phyloP scores from a whole-genome alignment of 1,284 basidiomycete genomes.

The Mycosarcoma maydis region DNA sequence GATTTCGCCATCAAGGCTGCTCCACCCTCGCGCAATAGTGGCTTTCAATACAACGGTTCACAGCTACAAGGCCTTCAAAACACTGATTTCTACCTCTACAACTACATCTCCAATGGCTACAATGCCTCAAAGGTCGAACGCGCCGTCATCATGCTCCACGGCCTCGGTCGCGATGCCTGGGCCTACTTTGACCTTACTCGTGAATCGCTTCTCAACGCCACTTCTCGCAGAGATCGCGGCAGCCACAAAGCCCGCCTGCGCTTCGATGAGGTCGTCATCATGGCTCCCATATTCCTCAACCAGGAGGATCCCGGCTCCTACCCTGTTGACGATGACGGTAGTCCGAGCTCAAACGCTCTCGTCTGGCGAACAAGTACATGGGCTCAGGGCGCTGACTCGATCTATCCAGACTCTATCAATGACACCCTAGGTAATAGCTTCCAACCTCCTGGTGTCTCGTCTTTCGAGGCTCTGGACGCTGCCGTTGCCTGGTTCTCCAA shows the following conservation, averaged over 20 bases:
- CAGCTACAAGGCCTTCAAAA: slow-evolving; percentile 18
- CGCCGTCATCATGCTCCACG: slow-evolving; percentile 50
- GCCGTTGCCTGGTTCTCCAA: slow-evolving; percentile 39
- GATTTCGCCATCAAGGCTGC: slow-evolving; percentile 30
- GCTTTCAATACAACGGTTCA: slow-evolving; percentile 1
- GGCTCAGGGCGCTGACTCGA: slow-evolving; percentile 47
- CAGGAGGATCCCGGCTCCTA: slow-evolving; percentile 38
- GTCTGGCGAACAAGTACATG: slow-evolving; percentile 39
- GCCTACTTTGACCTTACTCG: slow-evolving; percentile 46
- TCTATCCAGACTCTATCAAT: slow-evolving; percentile 24
- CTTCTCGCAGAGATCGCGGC: slow-evolving; percentile 21
- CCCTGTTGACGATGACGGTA: slow-evolving; percentile 24
- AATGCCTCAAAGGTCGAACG: slow-evolving; percentile 35
- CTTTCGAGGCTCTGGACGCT: slow-evolving; percentile 47
- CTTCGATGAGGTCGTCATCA: slow-evolving; percentile 48
- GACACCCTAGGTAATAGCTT: slow-evolving; percentile 17
- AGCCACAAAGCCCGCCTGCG: slow-evolving; percentile 21
- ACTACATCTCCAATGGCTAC: slow-evolving; percentile 43
- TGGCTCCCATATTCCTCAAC: slow-evolving; percentile 54
- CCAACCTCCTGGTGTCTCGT: slow-evolving; percentile 27
- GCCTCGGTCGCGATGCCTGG: slow-evolving; percentile 53
- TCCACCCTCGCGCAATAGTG: slow-evolving; percentile 13
- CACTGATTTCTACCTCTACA: slow-evolving; percentile 39
- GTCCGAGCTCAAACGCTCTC: slow-evolving; percentile 31
- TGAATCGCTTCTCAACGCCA: slow-evolving; percentile 44